Evolutionary conservation across 2,329 filamentous ascomycete species (phyloP).

Genomic region (Cryphonectria radicalis): DNA sequence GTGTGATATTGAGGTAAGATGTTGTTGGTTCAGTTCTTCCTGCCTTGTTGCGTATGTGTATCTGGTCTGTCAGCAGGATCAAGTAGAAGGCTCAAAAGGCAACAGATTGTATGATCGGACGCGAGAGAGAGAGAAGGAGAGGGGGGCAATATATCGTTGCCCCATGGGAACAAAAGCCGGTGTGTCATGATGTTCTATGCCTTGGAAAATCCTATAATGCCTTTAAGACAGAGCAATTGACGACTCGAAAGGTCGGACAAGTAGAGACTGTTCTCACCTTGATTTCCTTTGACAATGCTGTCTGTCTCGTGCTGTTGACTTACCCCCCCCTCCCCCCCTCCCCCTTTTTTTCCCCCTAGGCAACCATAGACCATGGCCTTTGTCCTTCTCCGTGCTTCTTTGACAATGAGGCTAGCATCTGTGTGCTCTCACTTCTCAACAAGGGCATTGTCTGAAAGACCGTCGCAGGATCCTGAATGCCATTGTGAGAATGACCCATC

Average conservation of each 20-base stretch:
- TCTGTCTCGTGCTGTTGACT: neutral
- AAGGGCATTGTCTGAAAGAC: neutral
- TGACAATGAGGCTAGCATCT: neutral
- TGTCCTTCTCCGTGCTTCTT: neutral
- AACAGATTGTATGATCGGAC: too few relatives aligned
- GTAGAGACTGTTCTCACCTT: neutral
- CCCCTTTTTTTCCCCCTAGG: neutral
- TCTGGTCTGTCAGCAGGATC: neutral
- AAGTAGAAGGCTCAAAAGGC: neutral
- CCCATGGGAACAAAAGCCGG: neutral
- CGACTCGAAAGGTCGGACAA: neutral
- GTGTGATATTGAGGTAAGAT: neutral
- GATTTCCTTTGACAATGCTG: constrained; percentile 2
- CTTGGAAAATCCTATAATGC: neutral
- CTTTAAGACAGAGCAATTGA: neutral
- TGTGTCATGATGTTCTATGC: constrained; percentile 4
- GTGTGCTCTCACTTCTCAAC: neutral
- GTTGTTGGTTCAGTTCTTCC: neutral
- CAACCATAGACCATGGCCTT: neutral
- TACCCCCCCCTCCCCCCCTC: too few relatives aligned
- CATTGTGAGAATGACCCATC: neutral
- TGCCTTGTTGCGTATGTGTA: neutral
- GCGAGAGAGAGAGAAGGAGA: neutral
- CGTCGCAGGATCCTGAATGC: constrained; percentile 2
- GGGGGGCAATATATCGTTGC: neutral